Evolutionary conservation across 257 asterid genomes (phyloP).

Genomic region (Verbena officinalis): DNA sequence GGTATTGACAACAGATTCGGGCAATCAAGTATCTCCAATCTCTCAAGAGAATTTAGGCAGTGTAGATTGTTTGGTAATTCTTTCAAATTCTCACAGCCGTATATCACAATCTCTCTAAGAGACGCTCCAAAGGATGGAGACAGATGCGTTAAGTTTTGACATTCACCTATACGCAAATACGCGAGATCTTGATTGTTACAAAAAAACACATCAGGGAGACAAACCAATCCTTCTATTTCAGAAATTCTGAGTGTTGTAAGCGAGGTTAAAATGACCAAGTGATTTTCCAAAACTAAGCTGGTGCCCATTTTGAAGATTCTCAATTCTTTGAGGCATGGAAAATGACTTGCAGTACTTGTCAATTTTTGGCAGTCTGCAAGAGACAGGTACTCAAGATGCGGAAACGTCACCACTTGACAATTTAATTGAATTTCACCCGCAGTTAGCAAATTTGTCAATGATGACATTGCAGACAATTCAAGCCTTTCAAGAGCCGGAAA

Average conservation of each 20-base stretch:
- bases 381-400: conserved; percentile 12
- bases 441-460: conserved; percentile 6
- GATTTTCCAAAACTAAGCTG: conserved; percentile 4
- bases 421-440: background rate
- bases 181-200: background rate
- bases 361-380: background rate
- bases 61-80: no score
- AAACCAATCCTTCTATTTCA: background rate
- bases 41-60: background rate
- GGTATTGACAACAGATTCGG: conserved; percentile 6
- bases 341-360: conserved; percentile 29
- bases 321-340: conserved; percentile 28
- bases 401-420: conserved; percentile 24
- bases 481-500: conserved; percentile 25
- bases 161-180: no score
- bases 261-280: conserved; percentile 12
- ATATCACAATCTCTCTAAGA: no score
- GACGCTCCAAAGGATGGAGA: no score
- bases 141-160: no score
- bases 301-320: background rate
- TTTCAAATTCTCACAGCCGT: no score
- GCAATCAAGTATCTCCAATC: background rate
- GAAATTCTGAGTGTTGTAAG: background rate
- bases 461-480: background rate
- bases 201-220: conserved; percentile 2